Percentiles rank a stretch among this genome's conserved stretches.
Evolutionary conservation across 768 basidiomycete species (phyloP).

Genomic region (Kondoa subrosea): DNA sequence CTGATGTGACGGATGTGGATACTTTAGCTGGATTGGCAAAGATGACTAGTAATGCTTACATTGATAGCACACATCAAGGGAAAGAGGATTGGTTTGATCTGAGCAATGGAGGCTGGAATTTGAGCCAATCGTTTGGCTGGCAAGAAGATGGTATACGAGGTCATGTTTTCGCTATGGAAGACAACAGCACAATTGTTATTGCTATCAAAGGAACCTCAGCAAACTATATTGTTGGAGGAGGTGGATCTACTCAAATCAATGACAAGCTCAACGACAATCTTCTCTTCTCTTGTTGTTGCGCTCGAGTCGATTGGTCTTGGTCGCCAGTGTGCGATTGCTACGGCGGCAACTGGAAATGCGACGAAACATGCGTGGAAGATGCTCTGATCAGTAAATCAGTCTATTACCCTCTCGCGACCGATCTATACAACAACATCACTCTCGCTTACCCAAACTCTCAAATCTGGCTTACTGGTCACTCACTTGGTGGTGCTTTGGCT

Average conservation of each 20-base stretch:
- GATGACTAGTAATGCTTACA: slow-evolving; percentile 79
- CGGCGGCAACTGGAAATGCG: slow-evolving; percentile 46
- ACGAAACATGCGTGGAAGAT: slow-evolving; percentile 60
- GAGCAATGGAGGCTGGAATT: slow-evolving; percentile 40
- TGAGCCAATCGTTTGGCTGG: slow-evolving; percentile 66
- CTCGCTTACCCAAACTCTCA: slow-evolving; percentile 75
- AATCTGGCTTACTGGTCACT: slow-evolving; percentile 70
- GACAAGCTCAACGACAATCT: slow-evolving; percentile 91
- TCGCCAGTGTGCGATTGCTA: slow-evolving; percentile 79
- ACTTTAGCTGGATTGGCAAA: slow-evolving; percentile 62
- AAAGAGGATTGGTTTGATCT: slow-evolving; percentile 50
- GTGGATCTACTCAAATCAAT: slow-evolving; percentile 52
- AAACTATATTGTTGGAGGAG: slow-evolving; percentile 25
- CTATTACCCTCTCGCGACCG: slow-evolving; percentile 72
- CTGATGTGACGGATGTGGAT: slow-evolving; percentile 54
- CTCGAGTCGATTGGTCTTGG: slow-evolving; percentile 87
- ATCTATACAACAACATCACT: slow-evolving; percentile 79
- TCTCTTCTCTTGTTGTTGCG: slow-evolving; percentile 90
- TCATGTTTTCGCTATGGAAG: slow-evolving; percentile 66
- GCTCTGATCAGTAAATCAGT: slow-evolving; percentile 63
- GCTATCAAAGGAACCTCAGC: slow-evolving; percentile 89
- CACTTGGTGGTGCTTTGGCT: slow-evolving; percentile 70
- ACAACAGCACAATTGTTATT: slow-evolving; percentile 71
- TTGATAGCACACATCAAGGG: slow-evolving; percentile 39
- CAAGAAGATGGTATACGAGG: slow-evolving; percentile 82